Percentiles rank a stretch among this genome's conserved stretches.
phyloP scores from a whole-genome alignment of 495 filamentous ascomycete species.

The Cairneyella variabilis region DNA sequence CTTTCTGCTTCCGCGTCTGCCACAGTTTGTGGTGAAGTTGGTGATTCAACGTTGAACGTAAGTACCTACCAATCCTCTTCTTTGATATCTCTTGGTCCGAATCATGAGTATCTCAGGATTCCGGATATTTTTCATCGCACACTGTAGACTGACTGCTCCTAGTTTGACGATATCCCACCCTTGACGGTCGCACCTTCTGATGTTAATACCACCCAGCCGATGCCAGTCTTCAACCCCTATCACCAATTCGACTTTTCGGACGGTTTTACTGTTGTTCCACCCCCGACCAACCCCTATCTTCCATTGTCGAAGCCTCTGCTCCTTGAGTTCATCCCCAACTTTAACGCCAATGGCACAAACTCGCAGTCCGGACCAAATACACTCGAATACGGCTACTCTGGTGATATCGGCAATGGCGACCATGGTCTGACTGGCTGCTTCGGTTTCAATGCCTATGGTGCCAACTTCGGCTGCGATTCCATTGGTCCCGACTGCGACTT shows the following conservation, averaged over 20 bases:
- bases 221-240: slow-evolving; percentile 26
- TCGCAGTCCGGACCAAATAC: slow-evolving; percentile 16
- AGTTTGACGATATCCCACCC: slow-evolving; percentile 30
- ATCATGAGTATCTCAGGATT: too few species aligned
- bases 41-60: slow-evolving; percentile 26
- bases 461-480: slow-evolving; percentile 26
- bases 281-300: slow-evolving; percentile 24
- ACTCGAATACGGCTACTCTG: slow-evolving; percentile 19
- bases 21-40: slow-evolving; percentile 19
- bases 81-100: too few species aligned
- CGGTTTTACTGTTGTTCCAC: slow-evolving; percentile 28
- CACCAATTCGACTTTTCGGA: slow-evolving; percentile 28
- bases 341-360: slow-evolving; percentile 15
- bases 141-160: too few species aligned
- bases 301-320: slow-evolving; percentile 21
- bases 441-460: slow-evolving; percentile 25
- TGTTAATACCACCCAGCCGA: slow-evolving; percentile 11
- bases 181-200: slow-evolving; percentile 10
- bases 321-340: slow-evolving; percentile 25
- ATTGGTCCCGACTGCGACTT: slow-evolving; percentile 20
- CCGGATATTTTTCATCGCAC: too few species aligned
- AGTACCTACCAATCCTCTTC: not conserved
- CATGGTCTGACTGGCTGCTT: slow-evolving; percentile 23
- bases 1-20: not conserved
- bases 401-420: slow-evolving; percentile 23